These are phyloP conservation scores for Lentithecium fluviatile DNA, from an alignment of 495 filamentous ascomycete species.

Conservation along the genomic window DNA sequence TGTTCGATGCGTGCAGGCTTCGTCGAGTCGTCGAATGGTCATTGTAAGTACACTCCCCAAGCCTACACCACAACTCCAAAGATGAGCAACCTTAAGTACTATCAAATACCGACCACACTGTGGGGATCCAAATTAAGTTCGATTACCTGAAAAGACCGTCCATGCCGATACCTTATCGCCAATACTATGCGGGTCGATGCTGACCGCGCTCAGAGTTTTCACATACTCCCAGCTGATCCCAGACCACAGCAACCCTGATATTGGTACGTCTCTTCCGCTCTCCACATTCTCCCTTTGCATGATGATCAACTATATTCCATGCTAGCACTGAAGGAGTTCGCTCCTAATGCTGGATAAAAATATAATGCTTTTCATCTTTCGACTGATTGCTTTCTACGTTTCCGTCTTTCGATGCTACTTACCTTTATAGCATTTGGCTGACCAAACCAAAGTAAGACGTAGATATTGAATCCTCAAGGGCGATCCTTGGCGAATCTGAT, in stretches of 20 bases:
- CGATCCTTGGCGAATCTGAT: no score
- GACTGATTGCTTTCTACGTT: conserved; percentile 21
- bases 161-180: neutral
- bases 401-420: neutral
- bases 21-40: no score
- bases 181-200: no score
- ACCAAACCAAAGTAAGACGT: neutral
- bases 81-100: conserved; percentile 32
- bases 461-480: no score
- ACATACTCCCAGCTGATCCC: no score
- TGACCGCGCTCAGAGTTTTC: no score
- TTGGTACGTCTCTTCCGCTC: conserved; percentile 8
- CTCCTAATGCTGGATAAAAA: conserved; percentile 21
- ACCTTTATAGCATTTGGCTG: neutral
- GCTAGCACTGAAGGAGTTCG: conserved; percentile 29
- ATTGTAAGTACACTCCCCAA: no score
- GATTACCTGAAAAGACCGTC: conserved; percentile 27
- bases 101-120: conserved; percentile 31
- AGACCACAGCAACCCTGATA: no score
- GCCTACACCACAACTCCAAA: neutral
- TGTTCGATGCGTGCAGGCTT: no score
- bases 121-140: conserved; percentile 31
- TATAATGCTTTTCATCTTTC: conserved; percentile 36
- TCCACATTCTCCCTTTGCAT: neutral
- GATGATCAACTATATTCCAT: conserved; percentile 33